phyloP scores from a whole-genome alignment of 2,329 filamentous ascomycete genomes.

The Aureobasidium pullulans region DNA sequence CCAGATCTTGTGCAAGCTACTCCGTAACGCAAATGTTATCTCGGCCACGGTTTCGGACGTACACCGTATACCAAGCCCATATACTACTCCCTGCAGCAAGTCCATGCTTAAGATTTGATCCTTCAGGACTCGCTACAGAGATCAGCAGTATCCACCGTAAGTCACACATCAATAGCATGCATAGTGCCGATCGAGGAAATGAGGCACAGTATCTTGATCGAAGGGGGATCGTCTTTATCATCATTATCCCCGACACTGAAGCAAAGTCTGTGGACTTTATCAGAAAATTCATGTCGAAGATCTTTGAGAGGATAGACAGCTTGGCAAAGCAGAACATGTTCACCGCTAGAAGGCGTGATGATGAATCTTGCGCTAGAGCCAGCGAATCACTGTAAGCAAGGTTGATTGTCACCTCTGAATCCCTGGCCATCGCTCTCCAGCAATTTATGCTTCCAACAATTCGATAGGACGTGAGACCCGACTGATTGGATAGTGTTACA shows the following conservation, averaged over 20 bases:
- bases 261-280: neutral
- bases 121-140: neutral
- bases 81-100: neutral
- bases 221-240: too few species aligned
- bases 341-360: neutral
- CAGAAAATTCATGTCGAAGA: neutral
- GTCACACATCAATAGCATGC: neutral
- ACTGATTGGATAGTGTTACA: neutral
- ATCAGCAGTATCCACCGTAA: constrained; percentile 1
- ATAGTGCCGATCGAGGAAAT: neutral
- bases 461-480: too few species aligned
- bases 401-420: neutral
- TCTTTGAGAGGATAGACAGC: neutral
- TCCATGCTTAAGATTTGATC: neutral
- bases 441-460: too few species aligned
- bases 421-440: neutral
- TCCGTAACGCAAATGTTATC: neutral
- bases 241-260: neutral
- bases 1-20: neutral
- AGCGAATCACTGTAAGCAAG: neutral
- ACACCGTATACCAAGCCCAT: neutral
- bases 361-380: neutral
- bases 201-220: neutral
- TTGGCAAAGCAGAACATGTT: constrained; percentile 1
- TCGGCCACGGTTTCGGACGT: neutral